These are phyloP conservation scores for Dictyophora rubrovolvata DNA, from an alignment of 768 basidiomycete genomes.

Conservation along the genomic window DNA sequence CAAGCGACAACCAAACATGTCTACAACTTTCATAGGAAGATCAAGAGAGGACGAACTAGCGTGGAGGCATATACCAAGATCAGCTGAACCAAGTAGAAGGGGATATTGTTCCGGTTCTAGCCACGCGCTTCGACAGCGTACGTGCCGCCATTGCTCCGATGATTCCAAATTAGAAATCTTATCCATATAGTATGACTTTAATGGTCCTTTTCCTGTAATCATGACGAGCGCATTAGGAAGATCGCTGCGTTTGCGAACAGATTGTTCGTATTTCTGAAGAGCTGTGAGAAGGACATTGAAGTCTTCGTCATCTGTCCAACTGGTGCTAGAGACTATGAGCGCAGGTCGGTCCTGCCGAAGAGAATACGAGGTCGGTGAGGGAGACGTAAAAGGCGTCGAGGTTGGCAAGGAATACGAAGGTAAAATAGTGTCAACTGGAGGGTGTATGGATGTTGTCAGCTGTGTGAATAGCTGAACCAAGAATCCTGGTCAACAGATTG, in stretches of 20 bases:
- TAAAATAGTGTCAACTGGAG: constrained; percentile 35
- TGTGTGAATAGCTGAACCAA: constrained; percentile 20
- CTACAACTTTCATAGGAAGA: constrained; percentile 97
- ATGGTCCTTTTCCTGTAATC: constrained; percentile 85
- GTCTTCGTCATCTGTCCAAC: constrained; percentile 97
- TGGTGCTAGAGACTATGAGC: constrained; percentile 82
- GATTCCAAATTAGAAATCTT: constrained; percentile 49
- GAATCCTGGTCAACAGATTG: constrained; percentile 15
- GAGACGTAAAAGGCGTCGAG: constrained; percentile 49
- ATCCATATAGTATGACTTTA: constrained; percentile 63
- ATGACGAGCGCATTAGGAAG: constrained; percentile 75
- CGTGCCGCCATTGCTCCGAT: constrained; percentile 54
- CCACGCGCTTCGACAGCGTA: constrained; percentile 77
- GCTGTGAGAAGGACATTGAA: constrained; percentile 77
- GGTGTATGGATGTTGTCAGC: constrained; percentile 6
- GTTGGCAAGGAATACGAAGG: constrained; percentile 43
- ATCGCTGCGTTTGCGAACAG: constrained; percentile 27
- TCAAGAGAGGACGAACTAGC: constrained; percentile 84
- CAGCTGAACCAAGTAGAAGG: constrained; percentile 75
- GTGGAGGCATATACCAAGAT: constrained; percentile 87
- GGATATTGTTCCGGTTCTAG: constrained; percentile 88
- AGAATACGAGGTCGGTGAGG: constrained; percentile 28
- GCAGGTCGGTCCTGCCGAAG: constrained; percentile 70
- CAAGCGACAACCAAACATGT: constrained; percentile 96
- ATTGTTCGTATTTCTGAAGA: constrained; percentile 56